Conservation (phyloP, 306 rosid genomes). For the Cicer judaicum region DNA sequence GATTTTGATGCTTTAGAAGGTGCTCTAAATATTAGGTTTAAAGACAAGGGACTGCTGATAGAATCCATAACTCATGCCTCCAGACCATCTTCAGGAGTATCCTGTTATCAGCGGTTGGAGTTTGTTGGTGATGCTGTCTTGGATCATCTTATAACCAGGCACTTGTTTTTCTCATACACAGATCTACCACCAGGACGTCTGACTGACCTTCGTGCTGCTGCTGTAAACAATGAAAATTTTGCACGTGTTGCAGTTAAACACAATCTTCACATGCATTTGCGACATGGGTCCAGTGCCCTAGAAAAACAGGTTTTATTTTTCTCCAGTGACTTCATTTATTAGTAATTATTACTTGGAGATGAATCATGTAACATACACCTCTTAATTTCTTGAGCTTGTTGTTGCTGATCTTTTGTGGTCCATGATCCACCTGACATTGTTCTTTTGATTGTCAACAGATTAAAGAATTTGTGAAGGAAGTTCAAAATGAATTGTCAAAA, state of each 20-base stretch:
- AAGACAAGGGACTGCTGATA: slow-evolving; percentile 78
- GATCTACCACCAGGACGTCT: slow-evolving; percentile 95
- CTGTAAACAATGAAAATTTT: slow-evolving; percentile 97
- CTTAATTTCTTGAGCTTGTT: slow-evolving; percentile 29
- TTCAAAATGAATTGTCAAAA: slow-evolving; percentile 72
- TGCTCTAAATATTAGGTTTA: slow-evolving; percentile 69
- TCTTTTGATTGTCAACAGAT: slow-evolving; percentile 64
- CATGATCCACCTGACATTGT: slow-evolving; percentile 27
- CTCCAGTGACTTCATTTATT: slow-evolving; percentile 14
- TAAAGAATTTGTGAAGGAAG: slow-evolving; percentile 95
- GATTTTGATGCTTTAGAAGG: slow-evolving; percentile 83
- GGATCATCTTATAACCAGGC: slow-evolving; percentile 94
- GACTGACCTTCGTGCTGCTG: slow-evolving; percentile 99
- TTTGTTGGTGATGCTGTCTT: slow-evolving; percentile 98
- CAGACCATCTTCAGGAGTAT: slow-evolving; percentile 94
- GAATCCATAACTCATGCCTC: slow-evolving; percentile 99
- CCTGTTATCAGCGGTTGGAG: slow-evolving; percentile 97
- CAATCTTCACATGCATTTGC: slow-evolving; percentile 83
- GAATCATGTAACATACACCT: slow-evolving; percentile 23
- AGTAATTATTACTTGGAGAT: slow-evolving; percentile 22
- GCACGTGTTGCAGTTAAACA: slow-evolving; percentile 97
- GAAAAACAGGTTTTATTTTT: slow-evolving; percentile 78
- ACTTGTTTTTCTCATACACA: slow-evolving; percentile 92
- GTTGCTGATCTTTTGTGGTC: slow-evolving; percentile 28
- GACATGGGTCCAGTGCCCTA: slow-evolving; percentile 95